Percentiles rank a stretch among this genome's conserved stretches.
Conservation (phyloP, 495 filamentous ascomycete genomes). For the Rusavskia elegans region DNA sequence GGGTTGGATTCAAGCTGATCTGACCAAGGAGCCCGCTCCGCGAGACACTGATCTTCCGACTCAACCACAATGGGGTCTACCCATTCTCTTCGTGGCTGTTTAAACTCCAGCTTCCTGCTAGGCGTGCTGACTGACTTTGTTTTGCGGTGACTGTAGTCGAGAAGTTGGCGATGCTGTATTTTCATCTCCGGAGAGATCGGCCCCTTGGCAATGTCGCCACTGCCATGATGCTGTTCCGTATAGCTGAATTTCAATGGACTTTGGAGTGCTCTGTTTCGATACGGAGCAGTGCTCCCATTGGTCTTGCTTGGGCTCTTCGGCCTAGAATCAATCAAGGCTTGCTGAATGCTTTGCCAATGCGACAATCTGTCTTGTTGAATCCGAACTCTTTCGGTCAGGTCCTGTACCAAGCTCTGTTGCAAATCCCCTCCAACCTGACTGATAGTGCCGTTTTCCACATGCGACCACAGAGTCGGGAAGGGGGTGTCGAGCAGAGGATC, state of each 20-base stretch:
- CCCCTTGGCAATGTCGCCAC: not conserved
- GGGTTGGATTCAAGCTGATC: too few species aligned
- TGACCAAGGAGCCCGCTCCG: too few species aligned
- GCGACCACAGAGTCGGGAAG: slow-evolving; percentile 52
- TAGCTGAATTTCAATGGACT: not conserved
- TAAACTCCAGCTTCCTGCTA: not conserved
- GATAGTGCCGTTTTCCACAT: slow-evolving; percentile 37
- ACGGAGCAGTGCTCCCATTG: not conserved
- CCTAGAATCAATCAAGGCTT: slow-evolving; percentile 18
- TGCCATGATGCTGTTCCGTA: not conserved
- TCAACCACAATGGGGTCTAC: not conserved
- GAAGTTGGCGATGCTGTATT: not conserved
- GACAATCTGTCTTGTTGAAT: slow-evolving; percentile 47
- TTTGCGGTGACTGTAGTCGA: not conserved
- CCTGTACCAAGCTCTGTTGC: slow-evolving; percentile 20
- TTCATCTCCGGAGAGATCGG: not conserved
- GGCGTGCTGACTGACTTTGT: not conserved
- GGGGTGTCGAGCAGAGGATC: slow-evolving; percentile 47
- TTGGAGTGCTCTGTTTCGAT: not conserved
- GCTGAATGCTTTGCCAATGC: slow-evolving; percentile 57
- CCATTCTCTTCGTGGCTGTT: not conserved
- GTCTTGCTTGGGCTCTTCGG: slow-evolving; percentile 10
- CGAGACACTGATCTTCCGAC: too few species aligned
- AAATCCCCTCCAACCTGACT: slow-evolving; percentile 30
- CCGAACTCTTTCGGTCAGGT: slow-evolving; percentile 44